phyloP scores from a whole-genome alignment of 352 stramenopile genomes.

The Thraustotheca clavata region DNA sequence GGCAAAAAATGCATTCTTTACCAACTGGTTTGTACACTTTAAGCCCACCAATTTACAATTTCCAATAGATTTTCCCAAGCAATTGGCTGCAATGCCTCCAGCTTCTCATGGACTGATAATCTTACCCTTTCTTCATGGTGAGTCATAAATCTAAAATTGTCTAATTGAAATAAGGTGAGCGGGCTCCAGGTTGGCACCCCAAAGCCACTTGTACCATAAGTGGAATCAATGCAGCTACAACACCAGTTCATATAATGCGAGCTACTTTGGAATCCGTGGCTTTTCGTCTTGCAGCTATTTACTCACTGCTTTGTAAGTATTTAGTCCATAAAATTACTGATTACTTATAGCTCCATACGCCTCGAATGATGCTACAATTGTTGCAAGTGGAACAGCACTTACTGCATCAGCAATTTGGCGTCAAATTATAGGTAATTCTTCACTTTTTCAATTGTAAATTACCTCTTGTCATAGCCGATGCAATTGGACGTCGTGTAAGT shows the following conservation, averaged over 20 bases:
- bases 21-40: constrained; percentile 7
- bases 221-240: constrained; percentile 88
- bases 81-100: constrained; percentile 24
- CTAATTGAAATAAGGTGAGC: constrained; percentile 41
- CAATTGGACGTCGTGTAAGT: constrained; percentile 58
- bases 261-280: constrained; percentile 87
- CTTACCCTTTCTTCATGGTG: constrained; percentile 88
- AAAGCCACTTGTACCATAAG: constrained; percentile 86
- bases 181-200: constrained; percentile 87
- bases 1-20: constrained; percentile 59
- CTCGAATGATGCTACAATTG: constrained; percentile 40
- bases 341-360: constrained; percentile 27
- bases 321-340: neutral
- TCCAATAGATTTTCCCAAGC: neutral
- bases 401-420: constrained; percentile 73
- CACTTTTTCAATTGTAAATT: neutral
- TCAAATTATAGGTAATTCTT: constrained; percentile 52
- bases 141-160: neutral
- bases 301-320: constrained; percentile 65
- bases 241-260: constrained; percentile 79
- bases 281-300: constrained; percentile 79
- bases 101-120: constrained; percentile 69
- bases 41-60: neutral
- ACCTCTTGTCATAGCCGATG: constrained; percentile 35
- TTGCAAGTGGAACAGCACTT: constrained; percentile 76